Base-by-base conservation (phyloP, 768 basidiomycete species). In the Termitomyces bulborhizus region DNA sequence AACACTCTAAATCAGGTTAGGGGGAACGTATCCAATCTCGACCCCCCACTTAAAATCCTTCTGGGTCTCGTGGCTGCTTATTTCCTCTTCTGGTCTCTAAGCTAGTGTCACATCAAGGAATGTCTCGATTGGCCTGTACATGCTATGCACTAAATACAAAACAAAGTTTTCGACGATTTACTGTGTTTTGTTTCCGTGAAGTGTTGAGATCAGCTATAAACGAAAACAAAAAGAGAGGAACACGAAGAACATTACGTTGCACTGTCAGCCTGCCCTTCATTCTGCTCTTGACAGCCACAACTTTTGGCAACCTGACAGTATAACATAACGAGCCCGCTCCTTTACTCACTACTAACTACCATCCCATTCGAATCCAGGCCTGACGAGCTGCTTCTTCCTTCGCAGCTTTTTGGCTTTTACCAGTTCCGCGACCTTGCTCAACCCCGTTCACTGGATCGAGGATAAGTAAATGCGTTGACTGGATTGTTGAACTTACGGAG, bases 41-140 rank as follows among this genome's bases (percentile, higher is more conserved):
- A 85, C 61, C 82, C 88, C 5, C 86, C 90, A 63, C 66, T 84
- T 51, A 86, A 84, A 66, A 69, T 88, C 29, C 68, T 92, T 29
- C 60, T 89, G 4, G 82, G 73, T 21, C 71, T 93, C 16, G 55
- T 85, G 9, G 85, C 73, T 6, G 78, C 76, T n/a, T 93, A 91
- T 66, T 58, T 78, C 4, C 64, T 88, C 46, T 81, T 83, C 60
- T 81, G 76, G 77, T 81, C 73, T 61, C 62, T 81, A 24, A 72
- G 75, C 46, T 76, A 53, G 51, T 39, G 36, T 6, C 32, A 15
- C 26, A 37, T 49, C 15, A 26, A 47, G 46, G 21, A 4, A 47
- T 31, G 4, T 4, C 27, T 39, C 18, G 36, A 26, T n/a, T 3
- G 11, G 12, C 34, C 7, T 49, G n/a, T n/a, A 39, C 36, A 49